A percentile compares a stretch with the other conserved stretches of the same genome.
These are phyloP conservation scores for Nigrospora oryzae DNA, from an alignment of 2,329 filamentous ascomycete species.

Conservation along the genomic window DNA sequence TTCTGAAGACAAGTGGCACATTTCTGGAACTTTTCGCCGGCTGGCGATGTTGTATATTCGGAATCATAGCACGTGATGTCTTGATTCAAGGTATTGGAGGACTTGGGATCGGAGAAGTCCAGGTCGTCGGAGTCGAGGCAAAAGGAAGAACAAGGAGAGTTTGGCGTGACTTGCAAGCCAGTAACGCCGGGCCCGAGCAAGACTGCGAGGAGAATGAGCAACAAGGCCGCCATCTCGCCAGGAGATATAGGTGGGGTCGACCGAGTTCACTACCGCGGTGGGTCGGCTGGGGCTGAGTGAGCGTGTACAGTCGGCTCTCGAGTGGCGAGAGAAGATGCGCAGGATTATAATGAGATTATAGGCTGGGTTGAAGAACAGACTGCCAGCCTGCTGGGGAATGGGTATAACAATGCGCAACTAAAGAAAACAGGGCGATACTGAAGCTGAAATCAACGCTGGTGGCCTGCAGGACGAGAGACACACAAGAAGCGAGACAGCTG, in stretches of 20 bases:
- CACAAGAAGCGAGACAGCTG: neutral
- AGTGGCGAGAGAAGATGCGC: neutral
- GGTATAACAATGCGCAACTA: conserved; percentile 3
- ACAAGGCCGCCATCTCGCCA: conserved; percentile 15
- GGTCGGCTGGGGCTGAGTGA: neutral
- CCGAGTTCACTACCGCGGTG: neutral
- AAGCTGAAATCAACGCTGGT: conserved; percentile 5
- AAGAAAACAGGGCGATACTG: conserved; percentile 7
- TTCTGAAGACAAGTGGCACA: conserved; percentile 46
- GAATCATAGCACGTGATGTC: conserved; percentile 41
- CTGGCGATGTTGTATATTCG: conserved; percentile 26
- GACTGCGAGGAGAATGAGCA: conserved; percentile 12
- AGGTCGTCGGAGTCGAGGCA: conserved; percentile 34
- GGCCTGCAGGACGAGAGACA: neutral
- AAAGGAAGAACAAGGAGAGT: conserved; percentile 44
- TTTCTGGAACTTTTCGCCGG: conserved; percentile 36
- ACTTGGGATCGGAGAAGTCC: conserved; percentile 35
- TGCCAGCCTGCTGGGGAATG: conserved; percentile 20
- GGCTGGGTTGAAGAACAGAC: conserved; percentile 4
- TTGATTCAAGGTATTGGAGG: conserved; percentile 31
- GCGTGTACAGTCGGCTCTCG: too few relatives aligned
- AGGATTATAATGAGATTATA: conserved; percentile 10
- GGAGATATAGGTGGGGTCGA: conserved; percentile 5
- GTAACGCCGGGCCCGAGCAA: conserved; percentile 8
- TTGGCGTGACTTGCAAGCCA: conserved; percentile 40